Base-by-base conservation (phyloP, 225 moss, liverwort and hornwort genomes). In the Straminergon stramineum region DNA sequence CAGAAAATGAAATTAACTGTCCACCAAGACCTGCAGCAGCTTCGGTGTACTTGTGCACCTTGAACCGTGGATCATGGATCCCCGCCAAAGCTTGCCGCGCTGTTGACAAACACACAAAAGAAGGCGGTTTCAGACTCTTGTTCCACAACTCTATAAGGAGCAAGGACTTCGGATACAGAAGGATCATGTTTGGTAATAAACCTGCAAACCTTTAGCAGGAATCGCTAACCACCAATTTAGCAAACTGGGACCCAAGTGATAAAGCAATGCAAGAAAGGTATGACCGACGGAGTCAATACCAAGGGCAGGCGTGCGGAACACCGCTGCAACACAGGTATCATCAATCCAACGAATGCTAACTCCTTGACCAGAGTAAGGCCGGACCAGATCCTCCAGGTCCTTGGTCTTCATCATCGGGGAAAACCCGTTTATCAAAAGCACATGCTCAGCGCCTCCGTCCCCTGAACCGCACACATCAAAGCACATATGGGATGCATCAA, bases 381-480 rank as follows among this genome's bases (percentile, higher is more conserved):
- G 92, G 60, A 99, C 79, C 82, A 99, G 88, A 71, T 95, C 94
- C 88, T 99, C 99, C 75, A 99, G 88, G 89, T 99, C 99, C 87
- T 93, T 95, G 28, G 94, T 94, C 90, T 93, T 95, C 15, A 93
- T 61, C 86, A 93, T 93, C 31, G 96, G 95, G 17, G 96, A 93
- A 89, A 96, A 97, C 27, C 89, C 96, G 31, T 91, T 91, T 88
- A 99, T 93, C 63, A 97, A 89, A 79, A 99, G 93, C 82, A 96
- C 97, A 92, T 97, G 95, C 86, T 95, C 96, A 83, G 95, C 94
- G 56, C 95, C 96, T 90, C 93, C 94, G 74, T 95, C 93, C 94
- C 95, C 91, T 92, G 91, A 68, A 91, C 75, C 13, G 21, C 81
- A 82, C 79, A 74, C 41, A 55, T 51, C 26, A 74, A 85, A 75